Evolutionary conservation across 176 grass and related monocot species (phyloP).

Genomic region (Microstegium vimineum): DNA sequence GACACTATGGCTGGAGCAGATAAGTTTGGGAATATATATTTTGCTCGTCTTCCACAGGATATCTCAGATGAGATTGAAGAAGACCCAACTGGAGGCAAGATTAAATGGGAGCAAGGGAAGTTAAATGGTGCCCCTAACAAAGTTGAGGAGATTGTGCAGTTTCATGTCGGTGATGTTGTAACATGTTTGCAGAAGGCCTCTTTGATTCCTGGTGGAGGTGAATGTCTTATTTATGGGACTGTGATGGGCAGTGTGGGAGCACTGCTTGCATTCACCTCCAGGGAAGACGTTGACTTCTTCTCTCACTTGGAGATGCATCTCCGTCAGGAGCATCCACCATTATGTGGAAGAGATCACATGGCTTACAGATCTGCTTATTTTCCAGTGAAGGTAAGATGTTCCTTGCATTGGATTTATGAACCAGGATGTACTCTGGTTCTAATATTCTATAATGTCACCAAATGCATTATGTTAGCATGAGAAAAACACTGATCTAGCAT

Average conservation of each 20-base stretch:
- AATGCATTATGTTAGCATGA: not conserved
- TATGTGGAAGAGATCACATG: conserved; percentile 98
- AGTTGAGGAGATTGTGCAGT: conserved; percentile 98
- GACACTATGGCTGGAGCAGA: conserved; percentile 97
- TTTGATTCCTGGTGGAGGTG: conserved; percentile 89
- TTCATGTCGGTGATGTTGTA: conserved; percentile 96
- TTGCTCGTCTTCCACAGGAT: conserved; percentile 92
- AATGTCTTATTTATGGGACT: conserved; percentile 93
- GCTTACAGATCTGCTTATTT: conserved; percentile 95
- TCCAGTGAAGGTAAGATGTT: conserved; percentile 83
- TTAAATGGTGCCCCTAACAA: conserved; percentile 97
- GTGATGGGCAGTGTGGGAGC: conserved; percentile 95
- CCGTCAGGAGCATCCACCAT: conserved; percentile 92
- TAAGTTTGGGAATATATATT: conserved; percentile 98
- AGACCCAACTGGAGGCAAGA: conserved; percentile 95
- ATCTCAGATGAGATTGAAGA: conserved; percentile 98
- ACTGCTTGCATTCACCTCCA: conserved; percentile 87
- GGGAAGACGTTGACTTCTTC: conserved; percentile 99
- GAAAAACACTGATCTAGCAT: not conserved
- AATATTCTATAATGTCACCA: not conserved
- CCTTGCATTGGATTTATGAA: not conserved
- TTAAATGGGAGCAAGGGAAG: conserved; percentile 98
- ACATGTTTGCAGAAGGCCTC: conserved; percentile 96
- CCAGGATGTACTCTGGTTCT: not conserved
- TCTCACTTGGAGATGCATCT: conserved; percentile 99